Percentiles rank a stretch among this genome's conserved stretches.
Conservation (phyloP, 495 filamentous ascomycete species). For the Penicillium atrosanguineum region DNA sequence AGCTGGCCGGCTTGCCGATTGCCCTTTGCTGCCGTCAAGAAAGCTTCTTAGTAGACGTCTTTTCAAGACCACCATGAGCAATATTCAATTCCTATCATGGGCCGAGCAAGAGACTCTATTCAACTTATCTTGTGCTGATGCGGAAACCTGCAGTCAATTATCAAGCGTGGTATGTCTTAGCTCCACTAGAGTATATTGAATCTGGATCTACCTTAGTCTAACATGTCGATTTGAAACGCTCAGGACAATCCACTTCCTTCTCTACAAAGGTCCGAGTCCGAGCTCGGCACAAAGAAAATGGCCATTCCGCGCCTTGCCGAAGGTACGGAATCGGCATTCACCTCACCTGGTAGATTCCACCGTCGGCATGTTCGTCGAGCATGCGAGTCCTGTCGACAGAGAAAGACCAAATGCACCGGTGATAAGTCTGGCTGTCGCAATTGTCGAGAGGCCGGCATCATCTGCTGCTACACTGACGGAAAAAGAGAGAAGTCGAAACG, state of each 20-base stretch:
- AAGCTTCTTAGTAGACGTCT: not conserved
- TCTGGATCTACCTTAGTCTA: not conserved
- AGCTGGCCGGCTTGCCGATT: not conserved
- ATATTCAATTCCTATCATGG: slow-evolving; percentile 28
- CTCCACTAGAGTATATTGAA: not conserved
- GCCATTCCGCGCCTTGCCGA: slow-evolving; percentile 44
- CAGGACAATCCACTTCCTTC: slow-evolving; percentile 26
- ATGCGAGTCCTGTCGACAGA: slow-evolving; percentile 47
- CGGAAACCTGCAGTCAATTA: slow-evolving; percentile 29
- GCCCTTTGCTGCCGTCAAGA: not conserved
- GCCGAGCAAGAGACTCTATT: slow-evolving; percentile 29
- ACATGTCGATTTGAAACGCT: not conserved
- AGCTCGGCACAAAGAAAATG: slow-evolving; percentile 33
- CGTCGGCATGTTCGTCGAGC: slow-evolving; percentile 46
- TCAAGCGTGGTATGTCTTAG: slow-evolving; percentile 24
- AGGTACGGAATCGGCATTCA: slow-evolving; percentile 36
- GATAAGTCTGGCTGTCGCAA: slow-evolving; percentile 54
- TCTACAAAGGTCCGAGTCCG: slow-evolving; percentile 17
- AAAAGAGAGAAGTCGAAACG: slow-evolving; percentile 57
- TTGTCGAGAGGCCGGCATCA: slow-evolving; percentile 48
- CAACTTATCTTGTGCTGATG: slow-evolving; percentile 30
- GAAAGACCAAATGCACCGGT: slow-evolving; percentile 60
- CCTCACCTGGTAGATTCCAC: slow-evolving; percentile 37
- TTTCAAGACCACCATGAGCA: slow-evolving; percentile 22
- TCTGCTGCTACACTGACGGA: slow-evolving; percentile 55